Evolutionary conservation across 2,329 filamentous ascomycete species (phyloP), one percentile per base, ranked within the genome.

Genomic region (Cytospora leucostoma): DNA sequence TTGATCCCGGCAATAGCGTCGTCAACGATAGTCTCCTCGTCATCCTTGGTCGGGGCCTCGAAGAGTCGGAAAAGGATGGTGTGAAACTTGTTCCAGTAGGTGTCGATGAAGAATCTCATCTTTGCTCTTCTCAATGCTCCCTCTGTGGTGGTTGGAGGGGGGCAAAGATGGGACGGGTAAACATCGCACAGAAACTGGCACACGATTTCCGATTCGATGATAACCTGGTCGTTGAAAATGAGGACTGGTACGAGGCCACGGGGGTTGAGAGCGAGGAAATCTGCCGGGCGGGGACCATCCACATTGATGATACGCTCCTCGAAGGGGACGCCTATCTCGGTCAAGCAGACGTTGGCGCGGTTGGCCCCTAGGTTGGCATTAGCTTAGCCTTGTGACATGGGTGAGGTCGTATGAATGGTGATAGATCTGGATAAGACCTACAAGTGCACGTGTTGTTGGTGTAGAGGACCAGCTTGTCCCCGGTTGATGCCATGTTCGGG

Each of bases 221-320:
- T 79, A 70, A 89, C 87, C 64, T 88, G 80, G 63, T 79, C 80
- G 62, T 85, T 80, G 77, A 89, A 89, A n/a, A 83, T 81, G 61
- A 93, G 76, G 0, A 84, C 77, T 1, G 90, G 90, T 8, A 93
- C 89, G 5, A 91, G 84, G 19, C 90, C 90, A 62, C 89, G 85
- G 67, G 89, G 89, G 75, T 93, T 92, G 70, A 93, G 77, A 50
- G 87, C 78, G 7, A 93, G 82, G 71, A 92, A 93, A 78, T 87
- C 90, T 55, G 82, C 79, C 34, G 88, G 84, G 6, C 90, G 84
- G 0, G 90, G 90, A 15, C 76, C 82, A 65, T 77, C 74, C 53
- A 93, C 79, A 72, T 93, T 88, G 68, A 93, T 89, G 61, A 85
- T 82, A 63, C 89, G 85, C 66, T 90, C 86, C 60, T 89, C 85